Percentiles rank a stretch among this genome's conserved stretches.
phyloP scores from a whole-genome alignment of 1,284 basidiomycete genomes.

The Takashimella tepidaria region DNA sequence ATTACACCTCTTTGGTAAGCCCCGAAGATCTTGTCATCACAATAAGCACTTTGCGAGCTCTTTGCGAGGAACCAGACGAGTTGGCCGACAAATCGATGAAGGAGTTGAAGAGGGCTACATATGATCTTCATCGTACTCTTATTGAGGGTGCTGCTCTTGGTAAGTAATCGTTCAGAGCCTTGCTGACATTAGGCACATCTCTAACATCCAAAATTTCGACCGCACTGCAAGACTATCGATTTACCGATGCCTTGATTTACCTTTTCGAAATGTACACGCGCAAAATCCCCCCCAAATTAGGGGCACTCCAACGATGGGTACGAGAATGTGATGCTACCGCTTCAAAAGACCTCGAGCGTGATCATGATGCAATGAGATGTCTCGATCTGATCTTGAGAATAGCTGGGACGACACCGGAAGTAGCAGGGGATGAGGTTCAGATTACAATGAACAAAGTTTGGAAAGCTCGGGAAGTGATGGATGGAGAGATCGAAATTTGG shows the following conservation, averaged over 20 bases:
- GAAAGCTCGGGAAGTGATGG: constrained; percentile 29
- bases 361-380: constrained; percentile 49
- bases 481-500: constrained; percentile 39
- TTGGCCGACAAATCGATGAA: constrained; percentile 38
- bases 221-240: constrained; percentile 50
- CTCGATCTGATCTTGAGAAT: constrained; percentile 55
- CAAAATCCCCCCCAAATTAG: constrained; percentile 53
- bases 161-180: no score
- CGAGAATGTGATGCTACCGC: constrained; percentile 56
- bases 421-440: background rate
- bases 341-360: constrained; percentile 36
- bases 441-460: constrained; percentile 22
- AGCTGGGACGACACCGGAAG: constrained; percentile 12
- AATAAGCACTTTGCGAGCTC: constrained; percentile 33
- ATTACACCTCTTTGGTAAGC: constrained; percentile 21
- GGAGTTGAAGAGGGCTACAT: constrained; percentile 42
- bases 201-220: constrained; percentile 53
- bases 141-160: constrained; percentile 38
- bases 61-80: constrained; percentile 37
- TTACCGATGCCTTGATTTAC: constrained; percentile 52
- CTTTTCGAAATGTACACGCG: constrained; percentile 56
- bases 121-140: constrained; percentile 41
- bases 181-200: no score
- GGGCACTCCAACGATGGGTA: constrained; percentile 57
- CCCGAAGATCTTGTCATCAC: constrained; percentile 42